phyloP scores from a whole-genome alignment of 2,329 filamentous ascomycete species.

The Aspergillus sp. region DNA sequence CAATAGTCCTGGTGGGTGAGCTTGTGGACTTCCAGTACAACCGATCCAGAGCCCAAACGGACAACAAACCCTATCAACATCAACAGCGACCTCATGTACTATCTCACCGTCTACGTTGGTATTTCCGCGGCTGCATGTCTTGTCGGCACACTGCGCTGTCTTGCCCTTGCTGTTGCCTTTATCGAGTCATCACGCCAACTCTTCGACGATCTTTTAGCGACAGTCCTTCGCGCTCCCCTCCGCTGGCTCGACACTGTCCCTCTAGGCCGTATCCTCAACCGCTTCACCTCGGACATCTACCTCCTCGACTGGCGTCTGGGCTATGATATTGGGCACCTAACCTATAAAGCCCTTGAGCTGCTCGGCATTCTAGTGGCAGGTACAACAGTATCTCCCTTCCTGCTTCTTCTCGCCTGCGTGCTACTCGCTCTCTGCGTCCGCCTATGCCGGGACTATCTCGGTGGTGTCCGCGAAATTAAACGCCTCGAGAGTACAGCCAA shows the following conservation, averaged over 20 bases:
- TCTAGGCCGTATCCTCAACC: slow-evolving; percentile 71
- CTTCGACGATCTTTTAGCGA: slow-evolving; percentile 66
- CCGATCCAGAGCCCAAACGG: slow-evolving; percentile 21
- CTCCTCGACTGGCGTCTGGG: slow-evolving; percentile 67
- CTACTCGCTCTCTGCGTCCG: slow-evolving; percentile 59
- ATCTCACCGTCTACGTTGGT: slow-evolving; percentile 57
- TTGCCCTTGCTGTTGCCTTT: slow-evolving; percentile 58
- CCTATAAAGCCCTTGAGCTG: slow-evolving; percentile 61
- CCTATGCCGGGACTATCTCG: slow-evolving; percentile 63
- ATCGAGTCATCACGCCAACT: slow-evolving; percentile 66
- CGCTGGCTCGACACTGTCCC: slow-evolving; percentile 78
- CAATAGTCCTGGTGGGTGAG: slow-evolving; percentile 49
- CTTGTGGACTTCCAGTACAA: slow-evolving; percentile 41
- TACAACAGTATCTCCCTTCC: slow-evolving; percentile 64
- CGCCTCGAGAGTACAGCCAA: slow-evolving; percentile 73
- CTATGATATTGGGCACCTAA: slow-evolving; percentile 61
- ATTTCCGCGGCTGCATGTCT: slow-evolving; percentile 60
- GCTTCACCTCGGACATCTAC: slow-evolving; percentile 75
- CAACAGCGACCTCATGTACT: slow-evolving; percentile 49
- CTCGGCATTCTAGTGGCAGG: slow-evolving; percentile 65
- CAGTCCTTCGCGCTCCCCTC: slow-evolving; percentile 69
- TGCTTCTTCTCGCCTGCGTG: slow-evolving; percentile 60
- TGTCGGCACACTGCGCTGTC: slow-evolving; percentile 50
- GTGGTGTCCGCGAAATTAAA: slow-evolving; percentile 59
- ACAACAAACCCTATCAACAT: background rate